Conservation (phyloP, 2,329 filamentous ascomycete genomes). For the Stenocarpella maydis region DNA sequence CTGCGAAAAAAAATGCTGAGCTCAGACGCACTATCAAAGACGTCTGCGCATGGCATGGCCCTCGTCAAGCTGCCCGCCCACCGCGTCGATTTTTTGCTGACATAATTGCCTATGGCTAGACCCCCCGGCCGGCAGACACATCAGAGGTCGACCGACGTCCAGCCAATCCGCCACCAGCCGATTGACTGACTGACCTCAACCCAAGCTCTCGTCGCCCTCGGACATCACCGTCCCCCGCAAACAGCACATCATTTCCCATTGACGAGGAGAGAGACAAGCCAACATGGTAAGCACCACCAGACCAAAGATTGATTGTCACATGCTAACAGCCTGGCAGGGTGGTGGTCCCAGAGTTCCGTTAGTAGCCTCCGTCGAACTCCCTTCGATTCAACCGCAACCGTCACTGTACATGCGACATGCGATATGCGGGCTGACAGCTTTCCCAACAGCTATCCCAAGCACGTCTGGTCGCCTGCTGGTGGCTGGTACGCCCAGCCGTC, state of each 20-base stretch:
- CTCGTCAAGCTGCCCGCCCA: constrained; percentile 1
- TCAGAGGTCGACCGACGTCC: neutral
- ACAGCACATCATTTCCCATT: constrained; percentile 14
- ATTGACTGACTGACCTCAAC: constrained; percentile 34
- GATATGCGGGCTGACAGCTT: constrained; percentile 35
- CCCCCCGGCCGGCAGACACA: constrained; percentile 21
- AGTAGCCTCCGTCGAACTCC: constrained; percentile 44
- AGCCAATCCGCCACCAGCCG: constrained; percentile 30
- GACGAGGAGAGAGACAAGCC: constrained; percentile 41
- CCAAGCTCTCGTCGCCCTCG: constrained; percentile 23
- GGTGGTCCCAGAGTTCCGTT: constrained; percentile 75
- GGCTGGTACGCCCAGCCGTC: constrained; percentile 95
- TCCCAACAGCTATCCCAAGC: constrained; percentile 85
- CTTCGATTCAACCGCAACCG: neutral
- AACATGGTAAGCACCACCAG: constrained; percentile 61
- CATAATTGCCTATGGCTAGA: constrained; percentile 37
- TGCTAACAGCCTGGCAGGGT: constrained; percentile 65
- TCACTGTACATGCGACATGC: neutral
- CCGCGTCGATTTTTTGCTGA: constrained; percentile 37
- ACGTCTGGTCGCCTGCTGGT: constrained; percentile 98
- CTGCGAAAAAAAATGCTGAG: constrained; percentile 35
- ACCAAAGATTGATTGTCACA: neutral
- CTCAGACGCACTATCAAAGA: constrained; percentile 32
- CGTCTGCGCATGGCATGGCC: constrained; percentile 36
- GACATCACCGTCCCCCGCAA: neutral